Evolutionary conservation across 768 basidiomycete species (phyloP).

Genomic region (Pleurotus giganteus): DNA sequence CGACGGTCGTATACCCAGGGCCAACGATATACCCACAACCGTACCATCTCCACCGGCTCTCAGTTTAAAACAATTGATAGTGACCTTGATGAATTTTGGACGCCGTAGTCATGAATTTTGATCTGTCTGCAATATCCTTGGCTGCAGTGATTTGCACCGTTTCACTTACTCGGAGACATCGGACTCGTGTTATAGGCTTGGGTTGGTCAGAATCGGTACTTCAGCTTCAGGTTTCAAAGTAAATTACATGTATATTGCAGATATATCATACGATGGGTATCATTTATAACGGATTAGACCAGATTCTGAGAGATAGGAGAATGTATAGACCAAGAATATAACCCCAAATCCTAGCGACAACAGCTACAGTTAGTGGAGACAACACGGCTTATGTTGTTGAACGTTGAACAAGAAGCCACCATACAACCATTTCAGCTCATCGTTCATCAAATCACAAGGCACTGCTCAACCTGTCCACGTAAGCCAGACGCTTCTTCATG

Average conservation of each 20-base stretch:
- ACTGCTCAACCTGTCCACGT: not conserved
- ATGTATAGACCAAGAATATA: no score
- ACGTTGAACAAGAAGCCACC: not conserved
- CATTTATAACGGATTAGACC: no score
- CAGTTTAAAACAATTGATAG: not conserved
- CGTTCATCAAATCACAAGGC: not conserved
- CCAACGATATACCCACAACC: not conserved
- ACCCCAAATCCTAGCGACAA: no score
- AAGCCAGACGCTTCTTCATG: conserved; percentile 4
- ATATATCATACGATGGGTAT: no score
- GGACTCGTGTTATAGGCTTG: no score
- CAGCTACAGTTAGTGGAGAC: no score
- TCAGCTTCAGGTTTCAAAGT: no score
- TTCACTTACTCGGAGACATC: no score
- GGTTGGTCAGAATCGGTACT: no score
- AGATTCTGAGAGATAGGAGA: no score
- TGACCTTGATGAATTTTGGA: not conserved
- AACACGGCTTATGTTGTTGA: not conserved
- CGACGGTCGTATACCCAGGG: not conserved
- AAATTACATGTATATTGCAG: no score
- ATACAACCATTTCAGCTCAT: not conserved
- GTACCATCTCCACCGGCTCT: conserved; percentile 2
- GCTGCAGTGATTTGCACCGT: not conserved
- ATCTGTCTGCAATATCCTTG: not conserved
- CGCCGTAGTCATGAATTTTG: not conserved